These are phyloP conservation scores for Geum urbanum DNA, from an alignment of 306 rosid genomes.

Conservation along the genomic window DNA sequence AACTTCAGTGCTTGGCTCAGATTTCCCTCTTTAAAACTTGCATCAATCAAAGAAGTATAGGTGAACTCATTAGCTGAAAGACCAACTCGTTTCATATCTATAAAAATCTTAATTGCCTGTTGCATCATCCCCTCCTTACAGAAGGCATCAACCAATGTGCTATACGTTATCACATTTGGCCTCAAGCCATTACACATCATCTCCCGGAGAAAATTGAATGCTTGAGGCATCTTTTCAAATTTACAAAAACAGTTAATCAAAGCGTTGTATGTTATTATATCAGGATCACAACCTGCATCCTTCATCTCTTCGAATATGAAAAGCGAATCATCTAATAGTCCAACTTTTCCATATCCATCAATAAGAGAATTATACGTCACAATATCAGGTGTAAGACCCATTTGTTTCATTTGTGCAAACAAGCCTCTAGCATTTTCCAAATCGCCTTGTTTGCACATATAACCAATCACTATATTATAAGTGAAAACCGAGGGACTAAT, in stretches of 20 bases:
- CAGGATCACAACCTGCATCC: conserved; percentile 60
- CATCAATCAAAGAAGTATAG: conserved; percentile 84
- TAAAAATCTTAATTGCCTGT: conserved; percentile 68
- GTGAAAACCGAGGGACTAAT: conserved; percentile 70
- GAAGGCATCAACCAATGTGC: conserved; percentile 83
- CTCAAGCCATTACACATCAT: conserved; percentile 57
- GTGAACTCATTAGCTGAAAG: conserved; percentile 82
- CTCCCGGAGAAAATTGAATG: conserved; percentile 61
- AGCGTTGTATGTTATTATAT: conserved; percentile 65
- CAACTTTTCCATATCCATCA: conserved; percentile 82
- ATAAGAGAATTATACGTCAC: conserved; percentile 86
- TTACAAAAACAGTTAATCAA: conserved; percentile 75
- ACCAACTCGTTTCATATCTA: conserved; percentile 78
- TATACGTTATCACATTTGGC: conserved; percentile 85
- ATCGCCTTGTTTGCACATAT: conserved; percentile 70
- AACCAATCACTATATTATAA: conserved; percentile 64
- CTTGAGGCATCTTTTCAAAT: conserved; percentile 58
- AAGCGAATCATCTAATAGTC: conserved; percentile 43
- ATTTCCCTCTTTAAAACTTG: conserved; percentile 73
- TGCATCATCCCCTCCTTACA: conserved; percentile 85
- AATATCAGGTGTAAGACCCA: conserved; percentile 54
- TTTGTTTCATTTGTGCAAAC: conserved; percentile 60
- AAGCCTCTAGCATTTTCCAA: conserved; percentile 53
- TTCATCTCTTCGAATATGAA: conserved; percentile 63
- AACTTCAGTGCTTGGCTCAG: conserved; percentile 61